These are phyloP conservation scores for Macrophomina tecta DNA, from an alignment of 2,329 filamentous ascomycete species.

Conservation along the genomic window DNA sequence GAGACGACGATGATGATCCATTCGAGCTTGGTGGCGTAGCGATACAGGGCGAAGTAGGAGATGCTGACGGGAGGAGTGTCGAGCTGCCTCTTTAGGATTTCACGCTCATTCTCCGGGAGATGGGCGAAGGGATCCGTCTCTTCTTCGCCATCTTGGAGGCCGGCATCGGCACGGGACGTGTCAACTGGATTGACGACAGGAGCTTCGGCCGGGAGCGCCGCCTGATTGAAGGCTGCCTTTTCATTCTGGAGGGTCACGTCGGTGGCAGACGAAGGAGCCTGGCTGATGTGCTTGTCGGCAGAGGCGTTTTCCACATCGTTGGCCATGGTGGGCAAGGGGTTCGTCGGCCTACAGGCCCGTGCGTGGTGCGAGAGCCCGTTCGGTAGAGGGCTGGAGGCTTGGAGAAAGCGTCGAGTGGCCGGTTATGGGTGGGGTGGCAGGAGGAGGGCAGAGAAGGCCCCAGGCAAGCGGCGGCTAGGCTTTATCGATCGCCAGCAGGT, in stretches of 20 bases:
- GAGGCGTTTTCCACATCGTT: conserved; percentile 5
- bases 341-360: not conserved
- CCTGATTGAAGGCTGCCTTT: conserved; percentile 21
- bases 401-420: no score
- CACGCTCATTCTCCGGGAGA: conserved; percentile 68
- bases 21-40: conserved; percentile 72
- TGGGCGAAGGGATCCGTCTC: conserved; percentile 64
- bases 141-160: conserved; percentile 41
- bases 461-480: not conserved
- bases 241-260: conserved; percentile 27
- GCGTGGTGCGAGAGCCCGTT: not conserved
- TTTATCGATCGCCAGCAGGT: not conserved
- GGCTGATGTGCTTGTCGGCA: conserved; percentile 16
- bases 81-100: conserved; percentile 72
- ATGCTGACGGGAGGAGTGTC: conserved; percentile 68
- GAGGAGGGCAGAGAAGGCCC: not conserved
- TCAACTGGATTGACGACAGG: not conserved
- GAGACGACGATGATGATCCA: conserved; percentile 67
- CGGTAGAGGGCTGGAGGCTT: not conserved
- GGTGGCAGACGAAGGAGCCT: conserved; percentile 11
- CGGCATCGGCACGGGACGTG: conserved; percentile 28
- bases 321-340: conserved; percentile 14
- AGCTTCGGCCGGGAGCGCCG: not conserved
- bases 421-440: not conserved
- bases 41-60: conserved; percentile 69